phyloP scores from a whole-genome alignment of 176 grass and related monocot genomes.

The Echinochloa phyllopogon region DNA sequence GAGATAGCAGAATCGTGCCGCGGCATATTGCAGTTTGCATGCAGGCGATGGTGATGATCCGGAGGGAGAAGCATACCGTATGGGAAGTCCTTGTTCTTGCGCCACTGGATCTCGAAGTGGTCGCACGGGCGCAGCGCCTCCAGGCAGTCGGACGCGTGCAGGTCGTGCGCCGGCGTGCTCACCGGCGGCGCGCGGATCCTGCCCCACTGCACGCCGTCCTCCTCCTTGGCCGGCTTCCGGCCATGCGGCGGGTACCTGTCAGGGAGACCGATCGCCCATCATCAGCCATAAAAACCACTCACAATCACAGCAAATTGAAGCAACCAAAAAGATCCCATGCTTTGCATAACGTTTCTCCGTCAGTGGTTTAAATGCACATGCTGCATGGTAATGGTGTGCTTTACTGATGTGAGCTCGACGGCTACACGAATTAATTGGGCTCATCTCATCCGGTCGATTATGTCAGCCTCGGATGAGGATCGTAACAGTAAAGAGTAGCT shows the following conservation, averaged over 20 bases:
- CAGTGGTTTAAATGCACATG: conserved; percentile 2
- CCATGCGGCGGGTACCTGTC: conserved; percentile 87
- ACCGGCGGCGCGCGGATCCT: conserved; percentile 66
- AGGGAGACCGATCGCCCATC: neutral
- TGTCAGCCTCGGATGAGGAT: conserved; percentile 5
- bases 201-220: conserved; percentile 74
- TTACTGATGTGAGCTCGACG: neutral
- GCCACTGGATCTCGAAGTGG: conserved; percentile 93
- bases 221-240: conserved; percentile 67
- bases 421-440: neutral
- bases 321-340: neutral
- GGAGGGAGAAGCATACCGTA: conserved; percentile 48
- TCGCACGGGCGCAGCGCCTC: conserved; percentile 63
- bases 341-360: neutral
- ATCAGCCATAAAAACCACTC: neutral
- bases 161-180: conserved; percentile 63
- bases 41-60: neutral
- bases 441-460: neutral
- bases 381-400: neutral
- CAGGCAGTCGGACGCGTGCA: conserved; percentile 66
- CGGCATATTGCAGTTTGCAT: neutral
- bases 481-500: neutral
- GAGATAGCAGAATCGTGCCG: neutral
- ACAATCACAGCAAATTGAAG: neutral
- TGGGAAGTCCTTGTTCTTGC: conserved; percentile 93